Percentiles rank a stretch among this genome's conserved stretches.
These are phyloP conservation scores for Coemansia sp. DNA, from an alignment of 192 early-diverging fungal species.

Conservation along the genomic window DNA sequence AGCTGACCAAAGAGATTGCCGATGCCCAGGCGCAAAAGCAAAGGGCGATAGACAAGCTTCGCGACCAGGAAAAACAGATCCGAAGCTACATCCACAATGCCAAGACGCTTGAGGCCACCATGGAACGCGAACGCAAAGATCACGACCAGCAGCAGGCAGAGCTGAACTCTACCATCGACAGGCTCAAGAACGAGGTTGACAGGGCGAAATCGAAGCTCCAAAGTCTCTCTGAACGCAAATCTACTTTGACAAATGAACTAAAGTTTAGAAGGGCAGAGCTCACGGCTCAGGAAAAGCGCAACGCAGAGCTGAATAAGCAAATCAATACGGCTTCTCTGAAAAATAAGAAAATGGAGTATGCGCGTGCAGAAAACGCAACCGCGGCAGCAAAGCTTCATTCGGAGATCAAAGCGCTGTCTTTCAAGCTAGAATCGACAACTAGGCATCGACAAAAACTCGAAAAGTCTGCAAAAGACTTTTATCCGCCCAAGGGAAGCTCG, in stretches of 20 bases:
- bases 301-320: conserved; percentile 17
- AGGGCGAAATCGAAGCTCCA: conserved; percentile 19
- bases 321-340: conserved; percentile 19
- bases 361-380: conserved; percentile 17
- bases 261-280: conserved; percentile 18
- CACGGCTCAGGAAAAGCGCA: conserved; percentile 30
- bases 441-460: conserved; percentile 15
- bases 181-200: conserved; percentile 25
- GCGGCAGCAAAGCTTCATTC: conserved; percentile 14
- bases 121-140: conserved; percentile 33
- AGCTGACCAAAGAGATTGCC: conserved; percentile 25
- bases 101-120: conserved; percentile 19
- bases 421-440: conserved; percentile 17
- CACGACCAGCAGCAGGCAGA: conserved; percentile 29
- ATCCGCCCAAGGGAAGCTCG: background rate
- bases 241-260: conserved; percentile 13
- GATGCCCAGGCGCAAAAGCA: conserved; percentile 25
- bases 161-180: conserved; percentile 19
- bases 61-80: conserved; percentile 25
- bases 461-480: background rate
- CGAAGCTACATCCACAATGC: conserved; percentile 19
- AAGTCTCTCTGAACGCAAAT: conserved; percentile 18
- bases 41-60: conserved; percentile 24
- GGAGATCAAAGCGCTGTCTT: background rate
- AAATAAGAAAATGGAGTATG: conserved; percentile 16